phyloP scores from a whole-genome alignment of 768 basidiomycete species.

The Sporobolomyces roseus region DNA sequence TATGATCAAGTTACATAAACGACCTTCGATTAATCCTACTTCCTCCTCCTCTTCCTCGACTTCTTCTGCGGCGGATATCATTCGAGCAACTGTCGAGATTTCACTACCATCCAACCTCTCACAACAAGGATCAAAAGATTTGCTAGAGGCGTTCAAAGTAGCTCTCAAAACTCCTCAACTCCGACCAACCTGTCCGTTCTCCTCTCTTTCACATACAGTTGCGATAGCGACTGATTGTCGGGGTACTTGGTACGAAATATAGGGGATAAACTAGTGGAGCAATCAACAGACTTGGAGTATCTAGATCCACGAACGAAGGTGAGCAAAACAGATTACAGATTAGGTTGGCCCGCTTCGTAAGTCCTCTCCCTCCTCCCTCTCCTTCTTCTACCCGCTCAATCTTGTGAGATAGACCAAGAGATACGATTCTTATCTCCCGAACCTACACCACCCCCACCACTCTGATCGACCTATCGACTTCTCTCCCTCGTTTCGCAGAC shows the following conservation, averaged over 20 bases:
- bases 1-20: neutral
- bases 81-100: conserved; percentile 26
- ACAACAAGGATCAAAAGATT: neutral
- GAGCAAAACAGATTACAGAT: conserved; percentile 78
- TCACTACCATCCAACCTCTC: neutral
- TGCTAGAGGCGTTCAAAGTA: conserved; percentile 61
- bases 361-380: conserved; percentile 44
- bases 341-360: conserved; percentile 96
- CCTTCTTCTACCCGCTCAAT: too few species aligned
- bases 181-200: conserved; percentile 58
- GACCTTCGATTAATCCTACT: too few species aligned
- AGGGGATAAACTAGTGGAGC: conserved; percentile 84
- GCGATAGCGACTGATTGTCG: neutral
- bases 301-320: conserved; percentile 81
- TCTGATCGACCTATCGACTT: too few species aligned
- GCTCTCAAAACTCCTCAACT: conserved; percentile 80
- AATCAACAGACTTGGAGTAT: conserved; percentile 74
- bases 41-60: too few species aligned
- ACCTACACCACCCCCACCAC: too few species aligned
- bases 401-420: too few species aligned
- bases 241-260: neutral
- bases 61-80: conserved; percentile 50
- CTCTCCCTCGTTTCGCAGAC: conserved; percentile 61
- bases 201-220: conserved; percentile 15
- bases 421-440: too few species aligned